Conservation (phyloP, 371 early-diverging fungal species). For the Apophysomyces elegans region DNA sequence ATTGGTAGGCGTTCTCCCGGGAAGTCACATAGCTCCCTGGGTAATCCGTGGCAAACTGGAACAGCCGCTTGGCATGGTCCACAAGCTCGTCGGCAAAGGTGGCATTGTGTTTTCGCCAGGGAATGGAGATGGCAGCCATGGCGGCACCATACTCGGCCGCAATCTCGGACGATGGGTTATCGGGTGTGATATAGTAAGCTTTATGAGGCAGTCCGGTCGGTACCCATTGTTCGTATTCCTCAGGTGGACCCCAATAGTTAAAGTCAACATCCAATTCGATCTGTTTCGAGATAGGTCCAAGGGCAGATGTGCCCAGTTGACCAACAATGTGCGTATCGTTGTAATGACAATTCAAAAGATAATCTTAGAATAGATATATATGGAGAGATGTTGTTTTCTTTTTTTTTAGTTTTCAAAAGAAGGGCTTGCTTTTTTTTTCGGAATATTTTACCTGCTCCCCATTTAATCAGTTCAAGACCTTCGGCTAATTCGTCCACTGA, state of each 20-base stretch:
- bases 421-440: too few species aligned
- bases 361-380: slow-evolving; percentile 34
- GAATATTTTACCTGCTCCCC: slow-evolving; percentile 53
- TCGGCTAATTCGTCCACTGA: slow-evolving; percentile 57
- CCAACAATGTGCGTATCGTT: slow-evolving; percentile 60
- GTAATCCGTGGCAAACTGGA: slow-evolving; percentile 51
- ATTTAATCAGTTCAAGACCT: slow-evolving; percentile 51
- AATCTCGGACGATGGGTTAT: slow-evolving; percentile 58
- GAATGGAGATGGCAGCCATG: slow-evolving; percentile 49
- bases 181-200: slow-evolving; percentile 53
- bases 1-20: slow-evolving; percentile 48
- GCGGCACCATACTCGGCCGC: slow-evolving; percentile 59
- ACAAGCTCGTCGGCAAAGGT: slow-evolving; percentile 52
- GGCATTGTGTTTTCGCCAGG: slow-evolving; percentile 47
- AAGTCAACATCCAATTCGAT: slow-evolving; percentile 60
- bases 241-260: slow-evolving; percentile 64
- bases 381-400: not conserved
- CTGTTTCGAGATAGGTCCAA: slow-evolving; percentile 49
- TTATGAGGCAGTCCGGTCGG: slow-evolving; percentile 51
- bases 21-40: slow-evolving; percentile 53
- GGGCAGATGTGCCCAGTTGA: slow-evolving; percentile 53
- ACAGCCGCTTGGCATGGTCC: slow-evolving; percentile 51
- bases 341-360: slow-evolving; percentile 54
- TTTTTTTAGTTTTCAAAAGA: too few species aligned
- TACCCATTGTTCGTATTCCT: slow-evolving; percentile 61